Base-by-base conservation (phyloP, 2,329 filamentous ascomycete species). In the Cladosporium sphaerospermum region DNA sequence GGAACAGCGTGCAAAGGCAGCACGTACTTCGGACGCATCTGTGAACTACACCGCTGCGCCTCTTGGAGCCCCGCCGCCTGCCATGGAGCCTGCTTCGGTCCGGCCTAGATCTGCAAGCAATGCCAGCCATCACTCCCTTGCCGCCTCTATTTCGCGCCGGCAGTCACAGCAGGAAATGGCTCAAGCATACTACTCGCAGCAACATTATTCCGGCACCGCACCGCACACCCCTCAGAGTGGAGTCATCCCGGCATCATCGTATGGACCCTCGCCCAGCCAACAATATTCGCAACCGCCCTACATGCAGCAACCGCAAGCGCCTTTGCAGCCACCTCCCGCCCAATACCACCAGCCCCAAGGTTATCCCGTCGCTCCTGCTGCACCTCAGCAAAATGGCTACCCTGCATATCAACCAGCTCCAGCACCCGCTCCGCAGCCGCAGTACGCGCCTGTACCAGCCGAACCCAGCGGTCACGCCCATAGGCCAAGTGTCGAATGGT, bases 1-100 rank as follows among this genome's bases (percentile, higher is more conserved):
- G 6, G 76, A 76, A 57, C 70, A 73, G 13, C 73, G 73, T 39
- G 67, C 72, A 4, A 72, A 78, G 57, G 73, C 75, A 59, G 61
- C 65, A 36, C 55, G 68, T 61, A 62, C 73, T 10, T 63, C 66
- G 23, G 66, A 68, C 31, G 42, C 56, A 37, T 39, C 47, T 6
- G 57, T 62, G 55, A 44, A 43, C 52, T 47, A 59, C 51, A 19
- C 55, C 45, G 43, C 57, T 32, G 45, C 63, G 52, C 57, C 59
- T 9, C 44, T 40, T 23, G 41, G 33, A 19, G 50, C 42, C 18
- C 50, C 50, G 36, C 36, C 19, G 56, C 28, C 57, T 61, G 36
- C 59, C 53, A 56, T 67, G 57, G 60, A 63, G 64, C 31, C 70
- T 62, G 57, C 68, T 53, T 5, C 16, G 3, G 54, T 62, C 56